Base-by-base conservation (phyloP, 169 alveolate genomes). In the Prorocentrum cordatum region DNA sequence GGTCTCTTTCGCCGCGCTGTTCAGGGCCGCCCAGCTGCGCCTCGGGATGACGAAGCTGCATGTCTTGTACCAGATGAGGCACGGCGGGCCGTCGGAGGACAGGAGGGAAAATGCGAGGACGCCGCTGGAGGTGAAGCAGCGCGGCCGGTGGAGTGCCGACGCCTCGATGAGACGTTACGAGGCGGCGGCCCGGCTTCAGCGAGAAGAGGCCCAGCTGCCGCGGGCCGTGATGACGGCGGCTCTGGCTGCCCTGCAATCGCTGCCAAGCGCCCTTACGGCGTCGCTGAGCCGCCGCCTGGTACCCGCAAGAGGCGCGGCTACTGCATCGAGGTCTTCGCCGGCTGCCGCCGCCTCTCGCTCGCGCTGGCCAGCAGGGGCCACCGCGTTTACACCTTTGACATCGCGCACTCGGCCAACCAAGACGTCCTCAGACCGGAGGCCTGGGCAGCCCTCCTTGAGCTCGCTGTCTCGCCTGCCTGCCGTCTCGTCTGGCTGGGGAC, bases 141-240 rank as follows among this genome's bases (percentile, higher is more conserved):
- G 86, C 0, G 86, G 86, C 2, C 27, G 86, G 31, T 75, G 86
- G 86, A 35, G 18, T 2, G 42, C 84, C 5, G 84, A 72, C 50
- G 10, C 5, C 27, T 18, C 61, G 12, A 39, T 75, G 27, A 47
- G 33, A 3, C 4, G 86, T 1, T 75, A 75, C 86, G 86, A 54
- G 58, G 71, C 70, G 3, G 72, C 47, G 36, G 62, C 58, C 22
- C 7, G n/a, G 5, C 20, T 71, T 22, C n/a, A 18, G 5, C 72
- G 35, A 26, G 54, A 66, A 4, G 31, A 10, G 31, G 47, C 26
- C 45, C 22, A 20, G 2, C 29, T 71, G 0, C 83, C 83, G 6
- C 24, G 2, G 33, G 20, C 47, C 5, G 2, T 71, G 4, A 31
- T 3, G 18, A 0, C 24, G 1, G 3, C 42, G 33, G 5, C 9